Conservation (phyloP, 177 flowering plant species). For the Vitis hybrid region DNA sequence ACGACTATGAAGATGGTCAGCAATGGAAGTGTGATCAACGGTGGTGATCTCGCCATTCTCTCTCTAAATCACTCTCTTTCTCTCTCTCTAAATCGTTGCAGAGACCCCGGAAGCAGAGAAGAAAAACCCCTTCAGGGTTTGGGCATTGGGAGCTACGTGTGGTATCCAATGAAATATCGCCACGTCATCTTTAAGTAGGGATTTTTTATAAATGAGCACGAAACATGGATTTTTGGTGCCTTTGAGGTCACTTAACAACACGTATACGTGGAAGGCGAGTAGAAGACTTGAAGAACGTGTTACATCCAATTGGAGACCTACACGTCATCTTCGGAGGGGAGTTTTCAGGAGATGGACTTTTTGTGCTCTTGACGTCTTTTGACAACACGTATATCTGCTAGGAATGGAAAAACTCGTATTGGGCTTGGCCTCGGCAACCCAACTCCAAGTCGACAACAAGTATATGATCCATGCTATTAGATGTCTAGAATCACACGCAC, state of each 20-base stretch:
- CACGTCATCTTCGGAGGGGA: conserved; percentile 28
- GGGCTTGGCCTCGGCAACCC: too few species aligned
- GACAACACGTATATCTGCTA: neutral
- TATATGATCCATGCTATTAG: too few species aligned
- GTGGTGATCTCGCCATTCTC: conserved; percentile 15
- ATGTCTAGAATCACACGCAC: too few species aligned
- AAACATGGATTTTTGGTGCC: neutral
- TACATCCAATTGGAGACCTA: conserved; percentile 28
- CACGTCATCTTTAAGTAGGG: conserved; percentile 29
- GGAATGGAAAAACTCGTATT: neutral
- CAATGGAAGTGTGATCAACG: conserved; percentile 4
- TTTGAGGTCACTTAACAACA: neutral
- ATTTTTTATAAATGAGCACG: neutral
- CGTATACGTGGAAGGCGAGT: too few species aligned
- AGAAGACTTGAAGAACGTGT: too few species aligned
- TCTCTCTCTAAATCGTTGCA: neutral
- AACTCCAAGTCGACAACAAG: too few species aligned
- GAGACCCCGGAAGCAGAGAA: conserved; percentile 6
- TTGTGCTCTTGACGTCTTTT: neutral
- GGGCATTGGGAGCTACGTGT: conserved; percentile 32
- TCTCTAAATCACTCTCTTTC: conserved; percentile 17
- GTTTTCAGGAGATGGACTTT: neutral
- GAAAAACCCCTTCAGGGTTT: conserved; percentile 6
- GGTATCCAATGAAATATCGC: conserved; percentile 25
- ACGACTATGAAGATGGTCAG: conserved; percentile 13